Evolutionary conservation across 306 rosid genomes (phyloP).

Genomic region (Inga laurina): DNA sequence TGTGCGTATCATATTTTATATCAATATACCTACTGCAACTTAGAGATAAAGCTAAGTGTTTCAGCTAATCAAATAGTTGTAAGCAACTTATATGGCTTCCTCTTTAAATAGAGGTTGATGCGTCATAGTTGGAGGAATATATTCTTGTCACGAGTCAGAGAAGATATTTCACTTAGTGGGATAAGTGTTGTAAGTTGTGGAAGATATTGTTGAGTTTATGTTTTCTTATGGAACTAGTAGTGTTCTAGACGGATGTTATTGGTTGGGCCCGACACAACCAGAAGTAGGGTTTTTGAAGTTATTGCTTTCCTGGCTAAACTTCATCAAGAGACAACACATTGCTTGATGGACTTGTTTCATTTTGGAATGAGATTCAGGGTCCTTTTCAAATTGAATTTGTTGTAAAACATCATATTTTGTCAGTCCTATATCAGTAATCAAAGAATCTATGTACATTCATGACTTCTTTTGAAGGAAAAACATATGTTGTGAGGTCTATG

Average conservation of each 20-base stretch:
- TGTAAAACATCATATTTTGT: neutral
- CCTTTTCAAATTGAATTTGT: neutral
- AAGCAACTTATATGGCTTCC: neutral
- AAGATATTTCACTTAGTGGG: neutral
- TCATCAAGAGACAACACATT: neutral
- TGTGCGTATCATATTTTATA: constrained; percentile 5
- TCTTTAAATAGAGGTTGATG: neutral
- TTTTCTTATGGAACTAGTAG: neutral
- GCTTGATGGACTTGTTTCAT: neutral
- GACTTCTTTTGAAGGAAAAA: neutral
- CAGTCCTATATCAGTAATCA: neutral
- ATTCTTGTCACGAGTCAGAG: neutral
- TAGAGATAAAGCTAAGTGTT: neutral
- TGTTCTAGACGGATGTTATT: neutral
- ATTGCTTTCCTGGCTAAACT: neutral
- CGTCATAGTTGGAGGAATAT: neutral
- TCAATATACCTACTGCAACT: neutral
- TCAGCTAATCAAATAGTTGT: neutral
- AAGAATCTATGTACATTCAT: neutral
- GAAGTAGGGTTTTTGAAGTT: neutral
- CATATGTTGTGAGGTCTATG: neutral
- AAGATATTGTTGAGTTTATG: neutral
- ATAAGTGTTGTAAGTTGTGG: neutral
- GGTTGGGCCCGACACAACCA: neutral
- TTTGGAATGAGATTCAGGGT: neutral